Evolutionary conservation across 2,329 filamentous ascomycete species (phyloP), one percentile per base, ranked within the genome.

Genomic region (Teratosphaeria zuluensis): DNA sequence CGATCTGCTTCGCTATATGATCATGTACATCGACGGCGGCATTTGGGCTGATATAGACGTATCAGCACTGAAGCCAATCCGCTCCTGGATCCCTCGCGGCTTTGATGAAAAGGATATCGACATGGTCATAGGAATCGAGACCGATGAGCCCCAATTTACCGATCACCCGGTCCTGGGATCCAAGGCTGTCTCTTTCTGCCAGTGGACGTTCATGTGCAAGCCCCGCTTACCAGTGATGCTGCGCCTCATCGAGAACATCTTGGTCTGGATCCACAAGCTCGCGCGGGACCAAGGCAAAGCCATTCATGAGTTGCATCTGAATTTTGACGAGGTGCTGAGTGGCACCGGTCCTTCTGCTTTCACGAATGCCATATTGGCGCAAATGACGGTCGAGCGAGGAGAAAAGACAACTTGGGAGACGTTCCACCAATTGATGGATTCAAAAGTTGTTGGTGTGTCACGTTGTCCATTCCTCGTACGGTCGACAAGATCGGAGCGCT

Each of bases 151-250:
- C 0, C 78, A 83, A 8, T 88, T 83, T 72, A 75, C 73, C 19
- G 73, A 83, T 54, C 86, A 89, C 67, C 78, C 82, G 1, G 84
- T 89, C 32, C 76, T 88, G 0, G 86, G 86, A 14, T 79, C 78
- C 54, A 89, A 89, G 72, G 88, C 82, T 42, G 77, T 79, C 63
- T 89, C 85, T 0, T 89, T 89, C 69, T 89, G 86, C 69, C 86
- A 89, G 67, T 89, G 86, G 86, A 89, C 86, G 0, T 87, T 89
- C 66, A 85, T 87, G 75, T 82, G 82, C 64, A 87, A 88, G 68
- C 85, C 86, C 0, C 76, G 78, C n/a, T 79, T 85, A 30, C 84
- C 84, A 1, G 84, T 89, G 58, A 88, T 89, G 84, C 76, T 88
- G 70, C 75, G 76, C 32, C 77, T 89, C 3, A 81, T 89, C 53